These are phyloP conservation scores for Solanum chmielewskii DNA, from an alignment of 257 asterid genomes.

Conservation along the genomic window DNA sequence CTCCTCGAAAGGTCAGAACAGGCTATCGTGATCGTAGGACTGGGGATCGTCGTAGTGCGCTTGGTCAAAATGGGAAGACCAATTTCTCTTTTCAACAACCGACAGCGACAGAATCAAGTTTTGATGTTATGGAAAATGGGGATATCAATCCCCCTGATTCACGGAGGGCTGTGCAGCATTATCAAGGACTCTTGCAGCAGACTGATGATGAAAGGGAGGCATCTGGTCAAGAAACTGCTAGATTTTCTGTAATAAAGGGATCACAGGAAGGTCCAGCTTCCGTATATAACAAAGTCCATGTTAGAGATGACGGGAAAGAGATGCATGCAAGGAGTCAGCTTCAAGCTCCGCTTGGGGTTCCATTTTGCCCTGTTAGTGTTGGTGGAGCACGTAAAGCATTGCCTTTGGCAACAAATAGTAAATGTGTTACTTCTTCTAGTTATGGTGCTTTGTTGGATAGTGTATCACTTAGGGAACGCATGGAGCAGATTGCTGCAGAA, in stretches of 20 bases:
- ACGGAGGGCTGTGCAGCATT: conserved; percentile 36
- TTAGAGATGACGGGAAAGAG: conserved; percentile 28
- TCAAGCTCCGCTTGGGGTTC: conserved; percentile 80
- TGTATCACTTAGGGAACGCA: conserved; percentile 41
- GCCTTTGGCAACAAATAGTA: conserved; percentile 34
- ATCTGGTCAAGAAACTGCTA: conserved; percentile 13
- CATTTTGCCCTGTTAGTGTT: conserved; percentile 47
- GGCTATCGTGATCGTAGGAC: conserved; percentile 41
- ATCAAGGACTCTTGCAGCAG: conserved; percentile 20
- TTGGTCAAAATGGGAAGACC: conserved; percentile 45
- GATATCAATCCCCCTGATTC: conserved; percentile 22
- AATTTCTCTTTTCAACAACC: conserved; percentile 24
- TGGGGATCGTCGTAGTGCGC: conserved; percentile 50
- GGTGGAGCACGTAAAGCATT: conserved; percentile 57
- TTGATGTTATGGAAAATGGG: conserved; percentile 43
- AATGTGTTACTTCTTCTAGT: conserved; percentile 24
- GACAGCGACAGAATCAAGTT: conserved; percentile 19
- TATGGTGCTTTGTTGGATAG: conserved; percentile 55
- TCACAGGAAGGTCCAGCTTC: conserved; percentile 30
- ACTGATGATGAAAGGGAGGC: conserved; percentile 15
- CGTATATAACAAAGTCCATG: conserved; percentile 32
- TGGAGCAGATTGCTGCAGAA: conserved; percentile 60
- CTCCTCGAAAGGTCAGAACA: conserved; percentile 61
- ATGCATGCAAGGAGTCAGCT: conserved; percentile 42
- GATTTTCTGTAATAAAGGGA: conserved; percentile 18